These are phyloP conservation scores for Carpediemonas membranifera DNA, from an alignment of 78 protist genomes.

Conservation along the genomic window DNA sequence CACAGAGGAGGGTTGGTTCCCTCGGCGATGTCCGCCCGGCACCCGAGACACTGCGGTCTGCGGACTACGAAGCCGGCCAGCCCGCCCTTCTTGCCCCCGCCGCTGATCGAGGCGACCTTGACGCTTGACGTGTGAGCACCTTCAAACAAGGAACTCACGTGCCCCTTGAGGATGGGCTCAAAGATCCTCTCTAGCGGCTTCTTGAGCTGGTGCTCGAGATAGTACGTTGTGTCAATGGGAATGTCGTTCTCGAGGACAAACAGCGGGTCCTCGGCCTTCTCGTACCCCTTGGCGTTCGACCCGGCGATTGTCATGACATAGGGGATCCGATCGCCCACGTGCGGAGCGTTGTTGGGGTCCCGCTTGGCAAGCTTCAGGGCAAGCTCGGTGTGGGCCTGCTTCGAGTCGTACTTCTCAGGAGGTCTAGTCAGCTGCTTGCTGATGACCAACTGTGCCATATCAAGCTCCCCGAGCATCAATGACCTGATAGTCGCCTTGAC, in stretches of 20 bases:
- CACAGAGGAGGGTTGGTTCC: neutral
- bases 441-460: slow-evolving; percentile 85
- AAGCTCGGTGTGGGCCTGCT: slow-evolving; percentile 88
- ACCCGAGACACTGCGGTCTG: neutral
- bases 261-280: slow-evolving; percentile 95
- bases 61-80: neutral
- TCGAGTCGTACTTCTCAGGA: slow-evolving; percentile 3
- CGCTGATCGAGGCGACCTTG: neutral
- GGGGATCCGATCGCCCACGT: slow-evolving; percentile 96
- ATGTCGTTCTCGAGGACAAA: slow-evolving; percentile 84
- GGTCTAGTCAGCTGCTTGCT: slow-evolving; percentile 29
- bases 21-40: neutral
- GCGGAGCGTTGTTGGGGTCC: slow-evolving; percentile 68
- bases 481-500: slow-evolving; percentile 65
- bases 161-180: slow-evolving; percentile 63
- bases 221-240: slow-evolving; percentile 84
- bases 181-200: slow-evolving; percentile 83
- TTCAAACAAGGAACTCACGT: neutral
- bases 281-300: slow-evolving; percentile 67
- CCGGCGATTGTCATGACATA: slow-evolving; percentile 83
- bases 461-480: slow-evolving; percentile 77
- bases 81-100: neutral
- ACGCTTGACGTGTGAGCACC: neutral
- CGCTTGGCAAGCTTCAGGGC: slow-evolving; percentile 77
- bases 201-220: slow-evolving; percentile 84